Base-by-base conservation (phyloP, 2,329 filamentous ascomycete genomes). In the Venturia asperata region DNA sequence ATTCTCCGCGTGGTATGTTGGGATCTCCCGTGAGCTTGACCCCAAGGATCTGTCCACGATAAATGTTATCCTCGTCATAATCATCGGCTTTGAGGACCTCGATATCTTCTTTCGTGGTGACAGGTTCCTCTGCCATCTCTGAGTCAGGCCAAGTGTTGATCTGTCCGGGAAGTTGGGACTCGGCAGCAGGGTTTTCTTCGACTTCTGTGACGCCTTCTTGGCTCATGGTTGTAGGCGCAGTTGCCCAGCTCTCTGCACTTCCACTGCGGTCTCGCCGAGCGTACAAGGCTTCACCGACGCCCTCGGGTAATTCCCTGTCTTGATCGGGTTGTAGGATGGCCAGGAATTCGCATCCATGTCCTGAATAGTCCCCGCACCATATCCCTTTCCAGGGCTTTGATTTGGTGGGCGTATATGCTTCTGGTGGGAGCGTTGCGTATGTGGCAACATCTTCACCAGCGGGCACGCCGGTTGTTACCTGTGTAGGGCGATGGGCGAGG, bases 291-390 rank as follows among this genome's bases (percentile, higher is more conserved):
- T 55, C 62, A 4, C 21, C 19, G 6, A 49, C 60, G n/a, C 64
- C 64, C 13, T 61, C 43, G 9, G 55, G 42, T 17, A 66, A 27
- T 21, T 42, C 43, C 9, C 71, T 69, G 0, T 73, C 72, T 47
- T 80, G 74, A 62, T 88, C 86, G 0, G 86, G 86, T 72, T 99
- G 94, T 69, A 91, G 80, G 58, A 97, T 79, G 15, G 95, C 79
- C 5, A 97, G 72, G 65, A 97, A 96, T 74, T 97, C 93, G 74
- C 89, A 92, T 0, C 92, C 92, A 70, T 97, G 92, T 0, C 85
- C 86, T 34, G 86, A 88, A 71, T 96, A 97, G 73, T 97, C 92
- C 0, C 92, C 92, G 19, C 92, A 88, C 89, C 91, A 97, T 39
- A 99, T 91, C 0, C 93, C 93, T 68, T 91, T 86, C 80, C 87